phyloP scores from a whole-genome alignment of 2,329 filamentous ascomycete species.

The Pezicula neosporulosa region DNA sequence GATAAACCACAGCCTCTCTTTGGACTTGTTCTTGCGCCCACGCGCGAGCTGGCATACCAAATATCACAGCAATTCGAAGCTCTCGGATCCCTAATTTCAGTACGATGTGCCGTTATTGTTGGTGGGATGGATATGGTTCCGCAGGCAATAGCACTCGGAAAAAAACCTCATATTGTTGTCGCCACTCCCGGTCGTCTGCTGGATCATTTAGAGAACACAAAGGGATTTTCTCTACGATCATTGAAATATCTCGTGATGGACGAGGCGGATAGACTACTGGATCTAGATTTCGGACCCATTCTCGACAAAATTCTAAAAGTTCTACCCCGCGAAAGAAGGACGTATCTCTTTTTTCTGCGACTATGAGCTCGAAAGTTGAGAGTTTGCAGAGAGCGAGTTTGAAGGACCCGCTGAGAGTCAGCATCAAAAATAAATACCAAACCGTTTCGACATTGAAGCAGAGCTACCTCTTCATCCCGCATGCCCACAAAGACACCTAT shows the following conservation, averaged over 20 bases:
- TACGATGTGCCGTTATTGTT: slow-evolving; percentile 81
- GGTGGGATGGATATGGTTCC: slow-evolving; percentile 96
- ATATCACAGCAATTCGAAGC: slow-evolving; percentile 87
- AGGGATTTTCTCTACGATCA: slow-evolving; percentile 81
- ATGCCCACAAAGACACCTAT: slow-evolving; percentile 85
- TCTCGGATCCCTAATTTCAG: slow-evolving; percentile 81
- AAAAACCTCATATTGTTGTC: slow-evolving; percentile 91
- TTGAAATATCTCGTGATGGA: slow-evolving; percentile 93
- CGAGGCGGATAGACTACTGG: slow-evolving; percentile 86
- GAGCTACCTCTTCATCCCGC: slow-evolving; percentile 81
- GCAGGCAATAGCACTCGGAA: slow-evolving; percentile 87
- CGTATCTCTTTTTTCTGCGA: slow-evolving; percentile 89
- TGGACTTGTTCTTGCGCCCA: slow-evolving; percentile 87
- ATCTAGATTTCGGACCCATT: slow-evolving; percentile 90
- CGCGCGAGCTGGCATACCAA: slow-evolving; percentile 88
- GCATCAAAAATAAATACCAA: slow-evolving; percentile 83
- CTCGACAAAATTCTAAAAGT: slow-evolving; percentile 93
- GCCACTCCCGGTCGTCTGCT: slow-evolving; percentile 86
- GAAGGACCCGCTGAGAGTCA: slow-evolving; percentile 78
- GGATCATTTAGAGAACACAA: slow-evolving; percentile 94
- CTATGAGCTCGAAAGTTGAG: slow-evolving; percentile 91
- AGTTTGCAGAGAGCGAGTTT: slow-evolving; percentile 86
- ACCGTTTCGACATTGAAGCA: slow-evolving; percentile 88
- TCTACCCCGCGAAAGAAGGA: slow-evolving; percentile 72
- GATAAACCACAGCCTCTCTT: slow-evolving; percentile 84